Conservation (phyloP, 2,329 filamentous ascomycete genomes). For the Fusarium pilosicola region DNA sequence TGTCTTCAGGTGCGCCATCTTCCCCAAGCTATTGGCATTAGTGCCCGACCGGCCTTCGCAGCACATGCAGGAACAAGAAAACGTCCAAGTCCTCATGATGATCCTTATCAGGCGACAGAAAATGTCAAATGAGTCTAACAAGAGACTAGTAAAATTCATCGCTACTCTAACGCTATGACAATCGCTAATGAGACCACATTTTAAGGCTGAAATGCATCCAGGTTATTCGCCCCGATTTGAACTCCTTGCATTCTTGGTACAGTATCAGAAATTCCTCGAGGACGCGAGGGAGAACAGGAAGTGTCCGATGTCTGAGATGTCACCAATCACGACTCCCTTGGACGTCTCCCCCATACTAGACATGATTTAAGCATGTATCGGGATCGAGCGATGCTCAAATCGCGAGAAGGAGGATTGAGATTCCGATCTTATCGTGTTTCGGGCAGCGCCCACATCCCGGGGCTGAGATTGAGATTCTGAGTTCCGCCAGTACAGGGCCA, state of each 20-base stretch:
- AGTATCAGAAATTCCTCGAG: not conserved
- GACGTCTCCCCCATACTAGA: not conserved
- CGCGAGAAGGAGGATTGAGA: not conserved
- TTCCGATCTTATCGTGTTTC: not conserved
- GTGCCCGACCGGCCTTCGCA: not conserved
- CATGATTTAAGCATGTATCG: constrained; percentile 15
- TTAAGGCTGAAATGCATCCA: constrained; percentile 1
- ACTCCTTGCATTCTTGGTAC: constrained; percentile 1
- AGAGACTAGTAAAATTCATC: not conserved
- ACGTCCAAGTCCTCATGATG: not conserved
- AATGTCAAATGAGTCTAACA: not conserved
- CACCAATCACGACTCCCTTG: not conserved
- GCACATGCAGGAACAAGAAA: not conserved
- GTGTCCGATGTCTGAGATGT: not conserved
- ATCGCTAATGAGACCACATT: constrained; percentile 10
- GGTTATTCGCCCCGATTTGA: not conserved
- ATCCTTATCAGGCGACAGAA: not conserved
- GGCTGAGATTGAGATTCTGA: not conserved
- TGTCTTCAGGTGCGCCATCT: not conserved
- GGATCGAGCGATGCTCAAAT: constrained; percentile 7
- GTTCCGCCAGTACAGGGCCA: constrained; percentile 40
- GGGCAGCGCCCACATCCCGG: not conserved
- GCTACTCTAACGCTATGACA: not conserved
- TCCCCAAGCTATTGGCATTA: not conserved
- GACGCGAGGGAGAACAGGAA: not conserved